A percentile compares a stretch with the other conserved stretches of the same genome.
These are phyloP conservation scores for Oryza brachyantha DNA, from an alignment of 176 grass and related monocot species.

Conservation along the genomic window DNA sequence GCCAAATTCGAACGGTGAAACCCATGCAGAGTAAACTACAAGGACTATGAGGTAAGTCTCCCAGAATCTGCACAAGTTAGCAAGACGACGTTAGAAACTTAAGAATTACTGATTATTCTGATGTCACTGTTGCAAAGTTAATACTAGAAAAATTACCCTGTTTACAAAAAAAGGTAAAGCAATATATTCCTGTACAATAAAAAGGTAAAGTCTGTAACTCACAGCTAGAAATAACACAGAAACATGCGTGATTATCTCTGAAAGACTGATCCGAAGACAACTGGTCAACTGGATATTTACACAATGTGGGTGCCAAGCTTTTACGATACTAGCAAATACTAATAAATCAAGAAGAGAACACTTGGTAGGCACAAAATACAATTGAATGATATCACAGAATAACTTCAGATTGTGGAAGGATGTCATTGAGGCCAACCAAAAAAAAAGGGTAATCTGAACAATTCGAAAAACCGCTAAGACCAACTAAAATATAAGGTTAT, in stretches of 20 bases:
- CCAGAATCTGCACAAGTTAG: slow-evolving; percentile 61
- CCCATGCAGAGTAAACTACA: slow-evolving; percentile 90
- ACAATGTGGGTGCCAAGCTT: not conserved
- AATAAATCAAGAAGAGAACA: not conserved
- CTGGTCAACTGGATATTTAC: not conserved
- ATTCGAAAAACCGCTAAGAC: not conserved
- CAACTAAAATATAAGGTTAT: slow-evolving; percentile 13
- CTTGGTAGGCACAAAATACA: not conserved
- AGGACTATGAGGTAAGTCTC: slow-evolving; percentile 82
- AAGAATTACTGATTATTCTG: slow-evolving; percentile 23
- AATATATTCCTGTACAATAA: not conserved
- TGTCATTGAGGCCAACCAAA: not conserved
- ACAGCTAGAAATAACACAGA: too few species aligned
- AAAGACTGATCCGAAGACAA: not conserved
- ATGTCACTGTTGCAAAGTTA: not conserved
- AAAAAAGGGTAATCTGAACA: not conserved
- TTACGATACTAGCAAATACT: not conserved
- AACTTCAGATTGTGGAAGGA: not conserved
- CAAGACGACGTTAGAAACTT: slow-evolving; percentile 2
- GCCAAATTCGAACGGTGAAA: slow-evolving; percentile 95
- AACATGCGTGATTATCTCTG: not conserved
- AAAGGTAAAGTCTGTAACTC: too few species aligned
- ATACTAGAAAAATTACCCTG: not conserved
- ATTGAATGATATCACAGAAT: not conserved
- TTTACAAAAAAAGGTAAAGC: not conserved